Percentiles rank a stretch among this genome's conserved stretches.
phyloP scores from a whole-genome alignment of 31 red algal genomes.

The Asparagopsis taxiformis region DNA sequence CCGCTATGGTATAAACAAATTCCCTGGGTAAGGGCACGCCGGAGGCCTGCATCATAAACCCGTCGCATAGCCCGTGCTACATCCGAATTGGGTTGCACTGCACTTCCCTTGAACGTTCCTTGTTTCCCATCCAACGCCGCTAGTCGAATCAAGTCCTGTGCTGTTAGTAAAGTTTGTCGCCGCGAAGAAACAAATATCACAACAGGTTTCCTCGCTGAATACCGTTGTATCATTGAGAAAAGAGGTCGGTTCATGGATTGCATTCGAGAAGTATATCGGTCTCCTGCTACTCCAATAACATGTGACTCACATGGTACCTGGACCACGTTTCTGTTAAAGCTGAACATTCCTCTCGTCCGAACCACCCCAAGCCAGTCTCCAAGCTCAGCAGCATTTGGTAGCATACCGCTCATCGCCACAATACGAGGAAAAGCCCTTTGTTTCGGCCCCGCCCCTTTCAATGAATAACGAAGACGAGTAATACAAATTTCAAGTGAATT shows the following conservation, averaged over 20 bases:
- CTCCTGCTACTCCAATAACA: conserved; percentile 66
- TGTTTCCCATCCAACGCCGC: conserved; percentile 43
- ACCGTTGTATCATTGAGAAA: conserved; percentile 57
- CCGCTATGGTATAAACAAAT: conserved; percentile 70
- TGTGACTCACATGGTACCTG: conserved; percentile 72
- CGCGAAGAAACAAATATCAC: conserved; percentile 69
- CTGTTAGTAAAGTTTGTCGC: conserved; percentile 53
- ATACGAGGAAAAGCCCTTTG: conserved; percentile 15
- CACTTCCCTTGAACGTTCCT: conserved; percentile 9
- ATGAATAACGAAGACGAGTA: conserved; percentile 15
- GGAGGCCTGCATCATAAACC: conserved; percentile 34
- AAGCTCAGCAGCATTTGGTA: conserved; percentile 50
- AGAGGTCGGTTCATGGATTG: conserved; percentile 62
- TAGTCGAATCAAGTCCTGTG: conserved; percentile 33
- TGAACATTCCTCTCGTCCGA: conserved; percentile 18
- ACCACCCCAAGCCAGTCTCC: conserved; percentile 69
- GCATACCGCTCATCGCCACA: conserved; percentile 27
- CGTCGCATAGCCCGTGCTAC: neutral
- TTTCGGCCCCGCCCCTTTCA: neutral
- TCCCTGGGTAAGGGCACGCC: conserved; percentile 55
- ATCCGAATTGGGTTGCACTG: neutral
- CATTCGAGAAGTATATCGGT: conserved; percentile 63
- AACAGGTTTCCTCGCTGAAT: conserved; percentile 40
- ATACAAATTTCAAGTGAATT: conserved; percentile 32
- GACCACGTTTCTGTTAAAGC: conserved; percentile 37